These are phyloP conservation scores for Suhomyces guaymorum DNA, from an alignment of 1,139 yeast species.

Conservation along the genomic window DNA sequence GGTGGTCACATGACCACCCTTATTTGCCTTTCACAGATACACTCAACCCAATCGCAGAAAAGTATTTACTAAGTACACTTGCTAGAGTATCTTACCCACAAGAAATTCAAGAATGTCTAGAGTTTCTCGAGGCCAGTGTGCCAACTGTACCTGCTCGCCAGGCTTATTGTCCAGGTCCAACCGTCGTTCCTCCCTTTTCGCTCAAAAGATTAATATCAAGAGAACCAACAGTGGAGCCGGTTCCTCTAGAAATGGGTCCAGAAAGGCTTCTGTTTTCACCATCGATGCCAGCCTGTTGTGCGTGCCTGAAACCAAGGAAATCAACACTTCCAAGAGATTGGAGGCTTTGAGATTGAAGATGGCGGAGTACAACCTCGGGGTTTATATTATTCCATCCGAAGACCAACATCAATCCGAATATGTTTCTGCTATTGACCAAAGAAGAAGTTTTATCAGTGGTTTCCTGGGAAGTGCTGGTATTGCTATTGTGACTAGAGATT, in stretches of 20 bases:
- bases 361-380: conserved; percentile 65
- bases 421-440: conserved; percentile 76
- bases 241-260: conserved; percentile 31
- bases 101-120: conserved; percentile 14
- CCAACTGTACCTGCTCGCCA: conserved; percentile 80
- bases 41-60: conserved; percentile 6
- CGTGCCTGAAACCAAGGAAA: conserved; percentile 46
- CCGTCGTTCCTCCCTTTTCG: conserved; percentile 53
- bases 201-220: conserved; percentile 48
- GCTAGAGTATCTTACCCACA: neutral
- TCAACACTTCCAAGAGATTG: conserved; percentile 62
- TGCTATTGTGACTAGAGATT: conserved; percentile 79
- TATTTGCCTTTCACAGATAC: neutral
- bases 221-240: conserved; percentile 26
- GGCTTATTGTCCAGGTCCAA: conserved; percentile 70
- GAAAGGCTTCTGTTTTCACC: conserved; percentile 52
- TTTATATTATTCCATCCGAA: conserved; percentile 85
- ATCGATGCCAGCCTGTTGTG: conserved; percentile 48
- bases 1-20: no score
- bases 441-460: conserved; percentile 82
- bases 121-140: conserved; percentile 53
- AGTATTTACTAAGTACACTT: neutral
- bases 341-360: conserved; percentile 64
- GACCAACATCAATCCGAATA: conserved; percentile 95
- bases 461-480: conserved; percentile 96